Evolutionary conservation across 2,329 filamentous ascomycete genomes (phyloP), one percentile per base, ranked within the genome.

Genomic region (Aureobasidium leucospermi): DNA sequence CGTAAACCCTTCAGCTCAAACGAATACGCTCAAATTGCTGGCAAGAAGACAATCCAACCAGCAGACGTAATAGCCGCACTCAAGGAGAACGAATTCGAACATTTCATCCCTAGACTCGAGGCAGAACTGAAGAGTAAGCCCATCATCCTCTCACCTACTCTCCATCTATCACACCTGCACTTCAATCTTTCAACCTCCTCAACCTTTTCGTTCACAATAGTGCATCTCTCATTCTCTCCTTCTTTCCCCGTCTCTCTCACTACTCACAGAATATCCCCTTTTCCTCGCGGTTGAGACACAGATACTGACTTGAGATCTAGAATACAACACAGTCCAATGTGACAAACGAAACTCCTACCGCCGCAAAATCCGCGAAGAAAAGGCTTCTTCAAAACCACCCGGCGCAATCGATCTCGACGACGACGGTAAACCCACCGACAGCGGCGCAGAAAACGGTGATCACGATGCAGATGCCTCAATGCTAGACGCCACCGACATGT

Each of bases 1-100:
- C 8, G 6, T 36, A 4, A 1, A 55, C 7, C 34, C n/a, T 60
- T 56, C 63, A 92, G 88, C 63, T 87, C 89, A 46, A 90, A 90
- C 66, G 86, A 90, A 66, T 80, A 85, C 67, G 89, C 89, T 6
- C 72, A 80, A 56, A 75, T 75, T 51, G 79, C 81, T n/a, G 82
- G 82, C 70, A 88, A 90, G 70, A 92, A 92, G 76, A 93, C 88
- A 0, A 87, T 94, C 66, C 81, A 84, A 67, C 87, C 88, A 0
- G 79, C 81, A 42, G 88, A 93, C 69, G 87, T 94, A 42, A 85
- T 92, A 68, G 84, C 85, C 52, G 89, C 88, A 0, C 79, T 94
- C 48, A 84, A 88, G n/a, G 86, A 89, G 39, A 82, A 86, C 48
- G 89, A 93, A 70, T 89, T 89, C 63, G 79, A 81, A 51, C 79